Base-by-base conservation (phyloP, 345 rosid species). In the Alliaria petiolata region DNA sequence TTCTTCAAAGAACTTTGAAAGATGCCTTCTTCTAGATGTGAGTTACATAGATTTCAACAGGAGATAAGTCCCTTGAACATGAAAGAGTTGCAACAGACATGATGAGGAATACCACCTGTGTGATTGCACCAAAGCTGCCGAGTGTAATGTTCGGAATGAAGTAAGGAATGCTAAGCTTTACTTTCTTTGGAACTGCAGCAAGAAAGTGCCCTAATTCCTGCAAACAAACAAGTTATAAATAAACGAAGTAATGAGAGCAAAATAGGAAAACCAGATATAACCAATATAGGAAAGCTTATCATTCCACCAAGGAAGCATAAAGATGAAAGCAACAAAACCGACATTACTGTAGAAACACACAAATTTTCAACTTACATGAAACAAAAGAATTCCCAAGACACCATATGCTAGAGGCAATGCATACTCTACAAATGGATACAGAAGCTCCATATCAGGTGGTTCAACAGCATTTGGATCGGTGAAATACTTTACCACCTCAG, bases 91-190 rank as follows among this genome's bases (percentile, higher is more conserved):
- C 69, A 60, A 25, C 39, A 16, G 31, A 28, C 25, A 44, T 39
- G 33, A 42, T 42, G 39, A 76, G 17, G 14, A 62, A 33, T 45
- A 56, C 62, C 35, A 87, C 98, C 92, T 90, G 98, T 65, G 98
- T 93, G 77, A 93, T 90, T 65, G 98, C 97, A 65, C 97, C 96
- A 79, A 93, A 93, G 78, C 98, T 93, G 31, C 98, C 98, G 71
- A 93, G 97, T 14, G 98, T 93, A 26, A 89, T 90, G 81, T 93
- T 90, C 39, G 97, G 98, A 80, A 93, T 87, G 79, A 90, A 87
- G 79, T 72, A 93, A 22, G 98, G 98, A 76, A 93, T 90, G 84
- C 97, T 90, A 65, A 93, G 82, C 60, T 89, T 90, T 60, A 90
- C 97, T 84, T 86, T 90, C 84, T 86, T 93, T 0, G 97, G 98